A percentile compares a stretch with the other conserved stretches of the same genome.
These are phyloP conservation scores for Dactylellina leptospora DNA, from an alignment of 2,329 filamentous ascomycete species.

Conservation along the genomic window DNA sequence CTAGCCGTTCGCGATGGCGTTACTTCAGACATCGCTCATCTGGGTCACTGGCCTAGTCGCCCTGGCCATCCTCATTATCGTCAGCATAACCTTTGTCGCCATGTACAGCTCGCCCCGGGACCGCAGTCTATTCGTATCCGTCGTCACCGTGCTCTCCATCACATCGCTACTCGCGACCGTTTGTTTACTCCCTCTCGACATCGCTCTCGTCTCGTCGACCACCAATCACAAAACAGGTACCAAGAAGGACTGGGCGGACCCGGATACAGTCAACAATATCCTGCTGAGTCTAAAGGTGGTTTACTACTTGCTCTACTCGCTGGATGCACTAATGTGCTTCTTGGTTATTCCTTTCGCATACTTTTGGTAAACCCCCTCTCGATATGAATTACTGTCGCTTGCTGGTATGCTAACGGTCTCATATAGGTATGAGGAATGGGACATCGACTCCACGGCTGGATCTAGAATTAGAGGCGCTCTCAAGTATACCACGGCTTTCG, in stretches of 20 bases:
- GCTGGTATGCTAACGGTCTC: background rate
- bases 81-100: constrained; percentile 77
- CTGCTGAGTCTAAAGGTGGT: constrained; percentile 82
- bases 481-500: constrained; percentile 89
- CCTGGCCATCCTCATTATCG: constrained; percentile 76
- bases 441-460: constrained; percentile 75
- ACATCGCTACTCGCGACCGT: constrained; percentile 90
- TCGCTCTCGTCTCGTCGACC: constrained; percentile 91
- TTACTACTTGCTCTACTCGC: constrained; percentile 90
- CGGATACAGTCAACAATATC: constrained; percentile 79
- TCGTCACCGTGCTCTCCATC: constrained; percentile 85
- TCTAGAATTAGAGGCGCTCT: constrained; percentile 81
- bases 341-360: constrained; percentile 93
- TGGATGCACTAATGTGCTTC: constrained; percentile 89
- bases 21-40: constrained; percentile 88
- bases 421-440: constrained; percentile 82
- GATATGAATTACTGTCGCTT: background rate
- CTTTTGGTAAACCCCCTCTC: constrained; percentile 71
- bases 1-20: constrained; percentile 64
- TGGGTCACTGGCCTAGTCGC: constrained; percentile 93
- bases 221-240: constrained; percentile 76
- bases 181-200: constrained; percentile 90
- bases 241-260: constrained; percentile 95
- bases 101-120: constrained; percentile 90
- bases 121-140: constrained; percentile 80